Evolutionary conservation across 2,329 filamentous ascomycete species (phyloP).

Genomic region (Ceratocystis huliohia): DNA sequence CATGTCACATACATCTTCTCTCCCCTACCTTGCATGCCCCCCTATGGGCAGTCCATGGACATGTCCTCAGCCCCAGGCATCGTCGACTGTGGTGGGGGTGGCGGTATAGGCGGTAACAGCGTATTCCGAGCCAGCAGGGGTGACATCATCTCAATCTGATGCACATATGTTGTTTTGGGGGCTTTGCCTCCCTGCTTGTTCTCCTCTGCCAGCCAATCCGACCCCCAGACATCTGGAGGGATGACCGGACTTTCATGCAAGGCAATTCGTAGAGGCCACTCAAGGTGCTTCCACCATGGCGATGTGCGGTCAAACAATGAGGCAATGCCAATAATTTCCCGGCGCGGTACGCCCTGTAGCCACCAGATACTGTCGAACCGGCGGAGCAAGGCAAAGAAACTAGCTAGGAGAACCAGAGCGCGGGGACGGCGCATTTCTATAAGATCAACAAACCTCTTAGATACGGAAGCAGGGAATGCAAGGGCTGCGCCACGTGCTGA

Average conservation of each 20-base stretch:
- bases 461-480: constrained; percentile 52
- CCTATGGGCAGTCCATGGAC: constrained; percentile 17
- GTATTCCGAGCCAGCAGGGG: constrained; percentile 28
- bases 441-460: constrained; percentile 46
- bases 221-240: constrained; percentile 45
- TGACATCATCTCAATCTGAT: constrained; percentile 32
- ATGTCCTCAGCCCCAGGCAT: constrained; percentile 7
- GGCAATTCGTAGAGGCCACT: constrained; percentile 48
- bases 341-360: constrained; percentile 52
- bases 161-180: constrained; percentile 21
- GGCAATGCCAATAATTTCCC: constrained; percentile 52
- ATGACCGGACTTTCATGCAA: constrained; percentile 43
- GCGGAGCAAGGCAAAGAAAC: constrained; percentile 54
- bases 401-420: constrained; percentile 50
- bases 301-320: constrained; percentile 46
- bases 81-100: constrained; percentile 15
- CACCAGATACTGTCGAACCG: constrained; percentile 54
- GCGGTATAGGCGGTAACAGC: constrained; percentile 19
- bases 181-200: constrained; percentile 24
- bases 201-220: constrained; percentile 37
- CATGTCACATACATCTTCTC: neutral
- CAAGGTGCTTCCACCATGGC: constrained; percentile 48
- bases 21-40: neutral
- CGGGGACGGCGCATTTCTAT: constrained; percentile 47
- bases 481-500: constrained; percentile 46